These are phyloP conservation scores for Ceratocystis albifundus DNA, from an alignment of 2,329 filamentous ascomycete genomes.

Conservation along the genomic window DNA sequence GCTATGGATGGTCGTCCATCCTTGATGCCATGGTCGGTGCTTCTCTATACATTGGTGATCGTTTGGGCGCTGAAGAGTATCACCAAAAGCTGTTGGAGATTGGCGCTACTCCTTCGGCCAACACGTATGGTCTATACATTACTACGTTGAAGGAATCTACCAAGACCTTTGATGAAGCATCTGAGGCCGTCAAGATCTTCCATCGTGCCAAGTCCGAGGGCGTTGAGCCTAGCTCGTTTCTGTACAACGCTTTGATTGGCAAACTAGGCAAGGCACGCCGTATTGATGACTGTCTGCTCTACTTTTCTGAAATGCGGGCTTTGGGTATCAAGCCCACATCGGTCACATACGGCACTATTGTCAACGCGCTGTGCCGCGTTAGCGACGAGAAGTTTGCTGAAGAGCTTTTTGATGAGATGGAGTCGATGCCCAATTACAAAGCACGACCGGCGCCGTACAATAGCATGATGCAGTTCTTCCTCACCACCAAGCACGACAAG, in stretches of 20 bases:
- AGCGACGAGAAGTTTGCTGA: constrained; percentile 97
- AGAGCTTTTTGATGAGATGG: constrained; percentile 98
- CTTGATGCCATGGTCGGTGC: constrained; percentile 93
- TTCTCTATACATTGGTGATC: constrained; percentile 71
- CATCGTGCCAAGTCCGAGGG: constrained; percentile 85
- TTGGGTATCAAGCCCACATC: constrained; percentile 90
- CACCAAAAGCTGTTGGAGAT: constrained; percentile 87
- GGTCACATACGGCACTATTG: constrained; percentile 94
- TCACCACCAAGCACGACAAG: constrained; percentile 94
- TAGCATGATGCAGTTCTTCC: constrained; percentile 98
- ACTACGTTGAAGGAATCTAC: constrained; percentile 96
- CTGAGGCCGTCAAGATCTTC: constrained; percentile 95
- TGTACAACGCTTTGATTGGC: constrained; percentile 96
- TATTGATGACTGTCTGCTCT: constrained; percentile 95
- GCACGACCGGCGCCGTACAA: constrained; percentile 95
- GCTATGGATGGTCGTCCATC: constrained; percentile 93
- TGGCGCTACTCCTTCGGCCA: constrained; percentile 83
- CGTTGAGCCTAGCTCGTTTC: constrained; percentile 88
- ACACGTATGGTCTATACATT: constrained; percentile 97
- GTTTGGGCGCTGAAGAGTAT: constrained; percentile 68
- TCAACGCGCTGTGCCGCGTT: constrained; percentile 93
- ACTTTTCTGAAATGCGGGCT: constrained; percentile 94
- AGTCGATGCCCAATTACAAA: constrained; percentile 97
- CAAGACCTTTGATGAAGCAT: constrained; percentile 95
- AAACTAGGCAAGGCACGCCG: constrained; percentile 96